These are phyloP conservation scores for Dactylonectria macrodidyma DNA, from an alignment of 2,329 filamentous ascomycete species.

Conservation along the genomic window DNA sequence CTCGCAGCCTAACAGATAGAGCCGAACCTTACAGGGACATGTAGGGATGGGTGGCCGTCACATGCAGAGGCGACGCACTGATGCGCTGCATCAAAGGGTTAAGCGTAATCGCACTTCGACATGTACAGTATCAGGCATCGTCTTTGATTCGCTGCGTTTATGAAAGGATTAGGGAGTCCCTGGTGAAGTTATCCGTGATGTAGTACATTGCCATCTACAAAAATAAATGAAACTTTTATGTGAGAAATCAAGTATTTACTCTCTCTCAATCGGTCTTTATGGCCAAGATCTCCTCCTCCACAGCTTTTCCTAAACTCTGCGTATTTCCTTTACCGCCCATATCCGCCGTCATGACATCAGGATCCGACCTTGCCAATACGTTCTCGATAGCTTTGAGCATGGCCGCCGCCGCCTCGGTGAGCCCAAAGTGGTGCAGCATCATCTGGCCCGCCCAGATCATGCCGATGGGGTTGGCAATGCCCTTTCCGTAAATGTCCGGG, in stretches of 20 bases:
- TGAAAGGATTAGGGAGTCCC: no score
- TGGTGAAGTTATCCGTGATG: no score
- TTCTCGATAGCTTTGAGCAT: constrained; percentile 74
- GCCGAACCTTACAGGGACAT: no score
- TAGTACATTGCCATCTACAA: no score
- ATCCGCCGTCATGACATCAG: constrained; percentile 49
- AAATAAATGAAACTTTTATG: no score
- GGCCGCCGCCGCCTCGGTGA: constrained; percentile 60
- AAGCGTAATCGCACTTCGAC: no score
- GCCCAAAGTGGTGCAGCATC: constrained; percentile 59
- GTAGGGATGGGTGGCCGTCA: no score
- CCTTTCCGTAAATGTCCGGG: constrained; percentile 80
- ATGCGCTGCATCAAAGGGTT: no score
- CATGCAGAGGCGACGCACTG: no score
- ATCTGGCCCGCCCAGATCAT: constrained; percentile 80
- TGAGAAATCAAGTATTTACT: background rate
- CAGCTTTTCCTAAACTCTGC: constrained; percentile 36
- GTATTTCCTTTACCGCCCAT: constrained; percentile 50
- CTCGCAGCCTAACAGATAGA: no score
- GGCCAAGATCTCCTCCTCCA: constrained; percentile 36
- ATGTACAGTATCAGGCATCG: no score
- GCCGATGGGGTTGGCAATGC: constrained; percentile 82
- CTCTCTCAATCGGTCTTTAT: background rate
- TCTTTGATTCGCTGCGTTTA: no score
- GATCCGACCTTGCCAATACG: constrained; percentile 66